Base-by-base conservation (phyloP, 75 land plant species). In the Larix kaempferi region DNA sequence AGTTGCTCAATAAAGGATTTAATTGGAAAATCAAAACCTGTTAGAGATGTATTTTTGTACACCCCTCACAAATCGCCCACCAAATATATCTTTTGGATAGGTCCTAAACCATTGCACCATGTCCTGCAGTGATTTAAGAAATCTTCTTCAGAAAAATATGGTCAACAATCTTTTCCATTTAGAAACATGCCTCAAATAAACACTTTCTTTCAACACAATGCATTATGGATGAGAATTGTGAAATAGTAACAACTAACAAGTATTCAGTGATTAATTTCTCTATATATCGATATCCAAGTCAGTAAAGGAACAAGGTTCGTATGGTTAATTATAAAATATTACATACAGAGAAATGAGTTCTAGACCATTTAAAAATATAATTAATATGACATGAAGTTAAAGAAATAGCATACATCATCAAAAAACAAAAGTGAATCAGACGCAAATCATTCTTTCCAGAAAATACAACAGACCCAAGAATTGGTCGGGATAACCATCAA, bases 51-150 rank as follows among this genome's bases (percentile, higher is more conserved):
- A 85, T 54, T 69, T 75, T 44, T 79, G 84, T 17, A 82, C 67
- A 25, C 87, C 84, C 39, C 87, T 56, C 41, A 85, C 81, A 69
- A 85, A 85, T 26, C 84, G 77, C 21, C 87, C 87, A 19, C 84
- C 87, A 76, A 85, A 82, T 16, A 85, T 59, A 37, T 85, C 87
- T 58, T 76, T 74, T 29, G 84, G 81, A 69, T 85, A 85, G 4
- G 75, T 52, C 72, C 62, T 65, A 14, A 82, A 79, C 84, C 84
- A 85, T 26, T 79, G 65, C 27, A 26, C 78, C 17, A 80, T 80
- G 67, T 37, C 80, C 85, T 83, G 82, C 71, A 82, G 25, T 29
- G 39, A 11, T 64, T 64, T 35, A 33, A 17, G 67, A 15, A 64
- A 29, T 17, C 29, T 64, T 29, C 33, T 23, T 49, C 7, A 49